Evolutionary conservation across 2,329 filamentous ascomycete species (phyloP).

Genomic region (Calonectria pseudoreteaudii): DNA sequence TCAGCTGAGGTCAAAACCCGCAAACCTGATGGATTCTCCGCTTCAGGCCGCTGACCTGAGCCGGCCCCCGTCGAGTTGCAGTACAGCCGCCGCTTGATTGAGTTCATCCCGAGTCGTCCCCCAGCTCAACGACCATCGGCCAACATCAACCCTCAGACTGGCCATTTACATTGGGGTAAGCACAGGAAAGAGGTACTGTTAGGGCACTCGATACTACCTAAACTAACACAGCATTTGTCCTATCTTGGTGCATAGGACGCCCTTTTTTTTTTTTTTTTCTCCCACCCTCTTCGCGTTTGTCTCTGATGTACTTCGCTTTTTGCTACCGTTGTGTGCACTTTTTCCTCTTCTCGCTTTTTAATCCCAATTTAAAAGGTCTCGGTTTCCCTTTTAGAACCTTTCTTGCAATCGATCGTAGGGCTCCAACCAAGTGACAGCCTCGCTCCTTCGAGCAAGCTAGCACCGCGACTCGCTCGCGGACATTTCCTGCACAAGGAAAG

Average conservation of each 20-base stretch:
- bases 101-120: slow-evolving; percentile 13
- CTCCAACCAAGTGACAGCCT: background rate
- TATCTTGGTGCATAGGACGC: background rate
- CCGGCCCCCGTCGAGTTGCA: background rate
- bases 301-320: background rate
- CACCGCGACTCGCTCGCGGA: slow-evolving; percentile 1
- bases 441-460: background rate
- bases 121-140: background rate
- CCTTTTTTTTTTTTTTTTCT: background rate
- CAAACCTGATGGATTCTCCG: slow-evolving; percentile 2
- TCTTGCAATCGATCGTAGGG: background rate
- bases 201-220: background rate
- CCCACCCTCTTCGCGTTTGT: background rate
- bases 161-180: background rate
- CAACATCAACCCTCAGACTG: background rate
- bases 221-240: background rate
- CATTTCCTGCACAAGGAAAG: slow-evolving; percentile 10
- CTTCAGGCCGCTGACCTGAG: slow-evolving; percentile 2
- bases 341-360: background rate
- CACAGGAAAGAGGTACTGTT: background rate
- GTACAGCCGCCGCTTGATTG: background rate
- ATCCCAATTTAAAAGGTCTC: background rate
- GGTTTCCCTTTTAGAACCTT: background rate
- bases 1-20: background rate
- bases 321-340: background rate